Base-by-base conservation (phyloP, 306 rosid species). In the Ochetophila trinervis region DNA sequence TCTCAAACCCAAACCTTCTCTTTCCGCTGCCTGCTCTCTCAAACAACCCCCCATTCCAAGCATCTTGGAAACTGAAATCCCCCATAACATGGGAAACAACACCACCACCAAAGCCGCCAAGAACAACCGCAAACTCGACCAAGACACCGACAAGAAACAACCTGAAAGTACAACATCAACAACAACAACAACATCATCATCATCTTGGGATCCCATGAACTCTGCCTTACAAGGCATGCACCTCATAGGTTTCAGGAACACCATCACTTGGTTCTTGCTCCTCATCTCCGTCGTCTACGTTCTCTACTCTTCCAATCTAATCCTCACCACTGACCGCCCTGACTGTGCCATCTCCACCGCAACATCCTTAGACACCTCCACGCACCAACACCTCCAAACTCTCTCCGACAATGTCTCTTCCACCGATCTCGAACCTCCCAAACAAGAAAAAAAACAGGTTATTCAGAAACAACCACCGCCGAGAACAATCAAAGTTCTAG, bases 221-320 rank as follows among this genome's bases (percentile, higher is more conserved):
- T 34, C 45, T 7, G 23, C 24, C 57, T 15, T 15, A 30, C 44
- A 11, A 21, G 19, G 16, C 16, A 11, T 23, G 20, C 17, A 2
- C 17, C 54, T 50, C 21, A 53, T 63, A 16, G 66, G 84, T 60
- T 68, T 76, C 54, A 80, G 77, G 78, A 78, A 63, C 73, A 75
- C 82, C 65, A 44, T 79, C 59, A 54, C 84, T 32, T 87, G 91
- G 90, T 54, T 82, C 52, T 65, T 93, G 66, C 48, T 83, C 54
- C 12, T 59, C 57, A 49, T 77, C 57, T 74, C 78, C 68, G 57
- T 79, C 17, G 21, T 89, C 40, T 87, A 79, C 72, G 63, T 90
- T 42, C 76, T 89, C 52, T 81, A 84, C 76, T 85, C 89, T 35
- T 77, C 83, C 68, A 87, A 84, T 37, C 60, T 71, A 55, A 44